Evolutionary conservation across 176 grass and related monocot genomes (phyloP), one percentile per base, ranked within the genome.

Genomic region (Urochloa ruziziensis): DNA sequence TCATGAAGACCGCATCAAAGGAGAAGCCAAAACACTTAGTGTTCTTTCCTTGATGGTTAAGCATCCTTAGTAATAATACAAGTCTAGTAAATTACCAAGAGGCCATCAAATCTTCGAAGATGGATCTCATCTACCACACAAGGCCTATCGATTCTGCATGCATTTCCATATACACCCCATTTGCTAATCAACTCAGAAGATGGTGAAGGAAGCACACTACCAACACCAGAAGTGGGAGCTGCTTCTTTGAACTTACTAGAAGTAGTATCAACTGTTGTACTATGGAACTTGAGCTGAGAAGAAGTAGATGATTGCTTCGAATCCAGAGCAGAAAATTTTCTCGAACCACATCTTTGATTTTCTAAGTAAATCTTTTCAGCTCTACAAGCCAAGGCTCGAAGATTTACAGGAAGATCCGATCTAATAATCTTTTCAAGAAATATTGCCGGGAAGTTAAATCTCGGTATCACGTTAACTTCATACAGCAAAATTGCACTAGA

Each of bases 121-220:
- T 98, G 93, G 82, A 98, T 92, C 88, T 98, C 96, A 53, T 98
- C 93, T 40, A 98, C 91, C 61, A 98, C 81, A 35, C 93, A 95
- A 63, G 89, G 91, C 82, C 48, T 91, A 80, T 98, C 96, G 80
- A 98, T 85, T 81, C 87, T 90, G 85, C 96, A 98, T 11, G 83
- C 70, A 35, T 91, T 95, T 92, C 96, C 96, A 90, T 98, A 98
- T 80, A 94, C 82, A 77, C 96, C 96, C 96, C 96, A 98, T 82
- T 93, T 91, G 13, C 71, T 35, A 46, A 77, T 90, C 4, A 82
- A 54, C 68, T 94, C 88, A 37, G 87, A 75, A 59, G 87, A 69
- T 33, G 89, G 78, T 86, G 84, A 80, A 72, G 78, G 74, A 57
- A 85, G 74, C 67, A 71, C 76, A 51, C 81, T 73, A 67, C 78